phyloP scores from a whole-genome alignment of 2,329 filamentous ascomycete species.

The Cladosporium sp. region DNA sequence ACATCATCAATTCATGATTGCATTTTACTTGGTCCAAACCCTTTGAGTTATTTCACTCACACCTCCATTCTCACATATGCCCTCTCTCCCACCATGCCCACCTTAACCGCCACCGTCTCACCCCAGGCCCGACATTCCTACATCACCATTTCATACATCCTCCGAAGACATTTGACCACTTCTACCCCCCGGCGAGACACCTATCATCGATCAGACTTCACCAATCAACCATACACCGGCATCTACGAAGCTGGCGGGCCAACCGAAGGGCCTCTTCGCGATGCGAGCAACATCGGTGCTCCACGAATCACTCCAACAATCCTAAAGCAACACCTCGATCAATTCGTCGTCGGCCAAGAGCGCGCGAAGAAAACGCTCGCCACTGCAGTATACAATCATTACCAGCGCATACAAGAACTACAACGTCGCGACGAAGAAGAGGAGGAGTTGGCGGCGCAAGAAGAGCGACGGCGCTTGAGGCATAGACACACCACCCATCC shows the following conservation, averaged over 20 bases:
- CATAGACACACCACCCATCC: slow-evolving; percentile 52
- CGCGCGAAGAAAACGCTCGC: slow-evolving; percentile 91
- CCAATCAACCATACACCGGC: slow-evolving; percentile 57
- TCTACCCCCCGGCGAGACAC: slow-evolving; percentile 9
- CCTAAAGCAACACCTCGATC: slow-evolving; percentile 87
- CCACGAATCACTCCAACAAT: slow-evolving; percentile 58
- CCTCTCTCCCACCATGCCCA: slow-evolving; percentile 14
- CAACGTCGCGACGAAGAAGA: slow-evolving; percentile 75
- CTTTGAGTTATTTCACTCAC: not conserved
- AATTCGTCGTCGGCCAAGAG: slow-evolving; percentile 95
- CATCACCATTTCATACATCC: slow-evolving; percentile 32
- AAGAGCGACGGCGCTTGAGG: slow-evolving; percentile 63
- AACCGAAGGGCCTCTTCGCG: slow-evolving; percentile 60
- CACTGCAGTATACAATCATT: slow-evolving; percentile 94
- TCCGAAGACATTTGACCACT: slow-evolving; percentile 12
- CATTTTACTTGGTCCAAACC: too few species aligned
- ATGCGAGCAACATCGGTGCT: slow-evolving; percentile 53
- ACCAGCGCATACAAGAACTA: slow-evolving; percentile 76
- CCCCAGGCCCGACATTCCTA: slow-evolving; percentile 41
- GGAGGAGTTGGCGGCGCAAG: slow-evolving; percentile 67
- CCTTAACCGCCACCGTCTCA: slow-evolving; percentile 29
- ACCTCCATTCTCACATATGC: not conserved
- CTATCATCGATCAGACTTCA: slow-evolving; percentile 56
- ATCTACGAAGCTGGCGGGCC: slow-evolving; percentile 60
- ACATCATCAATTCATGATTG: too few species aligned